A percentile compares a stretch with the other conserved stretches of the same genome.
These are phyloP conservation scores for Globisporangium nodosum DNA, from an alignment of 352 stramenopile genomes.

Conservation along the genomic window DNA sequence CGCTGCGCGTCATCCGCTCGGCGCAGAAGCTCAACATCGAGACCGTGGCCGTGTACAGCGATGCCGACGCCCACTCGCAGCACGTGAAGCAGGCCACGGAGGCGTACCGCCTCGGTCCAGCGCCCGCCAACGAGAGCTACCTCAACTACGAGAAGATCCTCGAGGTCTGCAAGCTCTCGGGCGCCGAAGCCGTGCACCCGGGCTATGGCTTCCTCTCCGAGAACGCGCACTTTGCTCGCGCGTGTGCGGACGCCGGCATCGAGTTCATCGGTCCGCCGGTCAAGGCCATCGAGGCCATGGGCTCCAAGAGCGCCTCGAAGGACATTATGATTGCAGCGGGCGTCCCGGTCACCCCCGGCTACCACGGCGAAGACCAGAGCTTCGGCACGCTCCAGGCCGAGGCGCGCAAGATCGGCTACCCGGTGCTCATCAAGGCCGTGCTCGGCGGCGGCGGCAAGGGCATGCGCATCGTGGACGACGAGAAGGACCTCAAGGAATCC, in stretches of 20 bases:
- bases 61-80: slow-evolving; percentile 77
- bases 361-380: slow-evolving; percentile 87
- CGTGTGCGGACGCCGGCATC: slow-evolving; percentile 64
- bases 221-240: slow-evolving; percentile 72
- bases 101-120: slow-evolving; percentile 61
- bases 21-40: slow-evolving; percentile 84
- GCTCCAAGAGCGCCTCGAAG: slow-evolving; percentile 90
- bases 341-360: slow-evolving; percentile 87
- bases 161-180: slow-evolving; percentile 49
- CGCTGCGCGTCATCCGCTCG: slow-evolving; percentile 80
- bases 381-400: slow-evolving; percentile 70
- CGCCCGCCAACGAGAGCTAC: slow-evolving; percentile 70
- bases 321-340: slow-evolving; percentile 87
- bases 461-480: slow-evolving; percentile 88
- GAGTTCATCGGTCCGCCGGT: slow-evolving; percentile 89
- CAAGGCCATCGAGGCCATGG: slow-evolving; percentile 88
- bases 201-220: slow-evolving; percentile 91
- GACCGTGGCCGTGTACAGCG: slow-evolving; percentile 90
- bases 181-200: slow-evolving; percentile 82
- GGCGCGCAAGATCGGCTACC: slow-evolving; percentile 87
- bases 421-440: slow-evolving; percentile 91
- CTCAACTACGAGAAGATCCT: slow-evolving; percentile 76
- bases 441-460: slow-evolving; percentile 89
- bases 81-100: slow-evolving; percentile 74
- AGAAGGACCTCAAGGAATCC: slow-evolving; percentile 72